Percentiles rank a stretch among this genome's conserved stretches.
These are phyloP conservation scores for Talaromyces sp. DNA, from an alignment of 2,329 filamentous ascomycete genomes.

Conservation along the genomic window DNA sequence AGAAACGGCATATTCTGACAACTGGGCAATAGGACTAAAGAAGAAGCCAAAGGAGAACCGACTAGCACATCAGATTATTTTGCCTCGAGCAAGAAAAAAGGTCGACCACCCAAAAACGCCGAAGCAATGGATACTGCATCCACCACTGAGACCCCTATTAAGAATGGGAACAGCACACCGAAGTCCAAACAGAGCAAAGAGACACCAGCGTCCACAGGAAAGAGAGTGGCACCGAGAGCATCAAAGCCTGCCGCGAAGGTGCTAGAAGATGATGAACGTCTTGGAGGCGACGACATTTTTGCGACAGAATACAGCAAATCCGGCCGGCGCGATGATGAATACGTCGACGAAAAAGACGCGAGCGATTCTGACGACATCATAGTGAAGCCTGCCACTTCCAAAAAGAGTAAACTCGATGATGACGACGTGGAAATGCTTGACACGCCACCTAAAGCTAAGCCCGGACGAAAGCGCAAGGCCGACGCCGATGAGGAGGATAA, in stretches of 20 bases:
- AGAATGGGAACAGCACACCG: constrained; percentile 26
- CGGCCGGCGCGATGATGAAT: constrained; percentile 62
- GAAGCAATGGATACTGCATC: constrained; percentile 21
- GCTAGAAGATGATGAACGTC: constrained; percentile 65
- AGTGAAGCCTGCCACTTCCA: constrained; percentile 57
- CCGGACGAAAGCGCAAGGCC: constrained; percentile 55
- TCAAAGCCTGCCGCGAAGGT: constrained; percentile 30
- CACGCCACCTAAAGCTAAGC: constrained; percentile 43
- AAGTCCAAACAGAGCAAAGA: constrained; percentile 45
- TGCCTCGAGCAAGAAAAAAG: constrained; percentile 54
- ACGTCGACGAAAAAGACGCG: constrained; percentile 64
- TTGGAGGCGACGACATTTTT: constrained; percentile 76
- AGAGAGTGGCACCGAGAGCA: constrained; percentile 17
- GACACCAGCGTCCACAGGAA: constrained; percentile 16
- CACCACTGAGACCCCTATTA: constrained; percentile 12
- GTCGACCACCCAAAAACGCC: constrained; percentile 39
- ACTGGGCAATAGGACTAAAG: constrained; percentile 41
- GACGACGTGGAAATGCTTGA: constrained; percentile 53
- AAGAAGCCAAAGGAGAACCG: constrained; percentile 51
- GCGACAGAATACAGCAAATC: constrained; percentile 65
- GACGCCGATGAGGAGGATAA: constrained; percentile 50
- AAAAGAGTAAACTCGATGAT: constrained; percentile 34
- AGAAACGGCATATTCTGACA: constrained; percentile 16
- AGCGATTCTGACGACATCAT: constrained; percentile 61
- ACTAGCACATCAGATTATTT: constrained; percentile 64